phyloP scores from a whole-genome alignment of 768 basidiomycete species.

The Amanita brunnescens region DNA sequence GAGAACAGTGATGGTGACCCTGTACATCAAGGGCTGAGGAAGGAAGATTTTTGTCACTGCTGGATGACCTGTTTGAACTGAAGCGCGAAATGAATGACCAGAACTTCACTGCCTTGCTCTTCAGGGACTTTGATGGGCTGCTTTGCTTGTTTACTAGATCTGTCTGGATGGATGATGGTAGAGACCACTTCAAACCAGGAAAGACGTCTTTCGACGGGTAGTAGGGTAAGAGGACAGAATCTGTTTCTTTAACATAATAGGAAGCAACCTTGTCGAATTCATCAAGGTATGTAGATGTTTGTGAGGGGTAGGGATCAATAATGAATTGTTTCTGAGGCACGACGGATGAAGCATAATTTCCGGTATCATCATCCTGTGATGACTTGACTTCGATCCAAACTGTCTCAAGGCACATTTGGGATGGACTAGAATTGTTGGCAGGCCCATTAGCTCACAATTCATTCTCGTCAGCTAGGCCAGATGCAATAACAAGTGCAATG shows the following conservation, averaged over 20 bases:
- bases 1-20: not conserved
- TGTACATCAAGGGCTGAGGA: not conserved
- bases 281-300: constrained; percentile 4
- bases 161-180: constrained; percentile 3
- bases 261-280: constrained; percentile 8
- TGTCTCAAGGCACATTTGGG: not conserved
- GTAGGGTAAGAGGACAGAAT: constrained; percentile 4
- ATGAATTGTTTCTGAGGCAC: not conserved
- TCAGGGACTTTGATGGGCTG: not conserved
- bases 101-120: constrained; percentile 1
- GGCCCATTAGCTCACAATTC: constrained; percentile 1
- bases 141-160: not conserved
- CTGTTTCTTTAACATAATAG: constrained; percentile 5
- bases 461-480: constrained; percentile 3
- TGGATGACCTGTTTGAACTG: not conserved
- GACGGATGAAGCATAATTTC: not conserved
- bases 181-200: constrained; percentile 5
- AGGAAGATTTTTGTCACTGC: not conserved
- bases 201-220: not conserved
- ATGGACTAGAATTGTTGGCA: not conserved
- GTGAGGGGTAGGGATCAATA: not conserved
- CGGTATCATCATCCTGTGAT: not conserved
- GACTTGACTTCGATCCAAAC: not conserved
- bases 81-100: constrained; percentile 5
- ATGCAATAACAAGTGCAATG: constrained; percentile 6